These are phyloP conservation scores for Colletotrichum eleusines DNA, from an alignment of 2,329 filamentous ascomycete species.

Conservation along the genomic window DNA sequence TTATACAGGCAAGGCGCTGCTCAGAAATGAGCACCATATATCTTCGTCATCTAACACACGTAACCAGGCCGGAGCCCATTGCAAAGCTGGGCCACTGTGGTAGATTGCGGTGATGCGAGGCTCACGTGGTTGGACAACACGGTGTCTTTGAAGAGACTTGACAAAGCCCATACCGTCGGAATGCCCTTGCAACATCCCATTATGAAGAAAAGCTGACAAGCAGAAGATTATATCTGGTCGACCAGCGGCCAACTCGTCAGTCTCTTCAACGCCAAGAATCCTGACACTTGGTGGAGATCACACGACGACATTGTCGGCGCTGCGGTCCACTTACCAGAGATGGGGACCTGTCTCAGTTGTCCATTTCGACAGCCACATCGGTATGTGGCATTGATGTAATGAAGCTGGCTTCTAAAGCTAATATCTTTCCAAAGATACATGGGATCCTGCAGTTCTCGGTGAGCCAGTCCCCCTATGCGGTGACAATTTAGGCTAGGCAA, in stretches of 20 bases:
- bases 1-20: conserved; percentile 44
- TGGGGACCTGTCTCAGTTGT: conserved; percentile 72
- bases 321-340: conserved; percentile 68
- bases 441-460: conserved; percentile 74
- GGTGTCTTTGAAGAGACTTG: conserved; percentile 80
- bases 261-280: conserved; percentile 62
- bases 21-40: not conserved
- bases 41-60: conserved; percentile 30
- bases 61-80: conserved; percentile 33
- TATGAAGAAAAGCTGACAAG: conserved; percentile 20
- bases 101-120: conserved; percentile 85
- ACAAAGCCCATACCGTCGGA: conserved; percentile 69
- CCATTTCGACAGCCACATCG: conserved; percentile 76
- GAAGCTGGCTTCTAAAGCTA: conserved; percentile 44
- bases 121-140: conserved; percentile 83
- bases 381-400: conserved; percentile 42
- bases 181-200: conserved; percentile 18
- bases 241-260: conserved; percentile 55
- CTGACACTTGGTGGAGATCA: conserved; percentile 75
- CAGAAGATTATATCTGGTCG: conserved; percentile 50
- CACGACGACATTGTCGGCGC: conserved; percentile 71
- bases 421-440: conserved; percentile 66
- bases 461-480: conserved; percentile 23
- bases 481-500: conserved; percentile 16
- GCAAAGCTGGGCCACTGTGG: conserved; percentile 55